phyloP scores from a whole-genome alignment of 768 basidiomycete genomes.

The Kwoniella dejecticola region DNA sequence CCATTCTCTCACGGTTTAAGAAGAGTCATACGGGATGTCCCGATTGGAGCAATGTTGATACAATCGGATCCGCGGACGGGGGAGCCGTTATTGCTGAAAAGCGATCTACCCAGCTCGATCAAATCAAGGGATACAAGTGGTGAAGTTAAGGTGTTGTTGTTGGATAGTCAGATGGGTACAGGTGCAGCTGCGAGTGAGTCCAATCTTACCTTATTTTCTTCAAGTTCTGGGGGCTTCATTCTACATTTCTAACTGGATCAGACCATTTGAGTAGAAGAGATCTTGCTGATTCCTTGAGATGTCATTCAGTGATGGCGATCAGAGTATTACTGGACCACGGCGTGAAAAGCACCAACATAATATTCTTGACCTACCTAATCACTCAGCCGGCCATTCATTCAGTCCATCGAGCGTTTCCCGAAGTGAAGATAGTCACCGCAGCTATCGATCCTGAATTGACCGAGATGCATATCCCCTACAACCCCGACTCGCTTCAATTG shows the following conservation, averaged over 20 bases:
- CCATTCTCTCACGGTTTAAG: slow-evolving; percentile 88
- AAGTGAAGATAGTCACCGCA: slow-evolving; percentile 79
- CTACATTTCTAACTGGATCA: too few species aligned
- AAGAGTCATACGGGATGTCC: slow-evolving; percentile 79
- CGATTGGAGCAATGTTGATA: slow-evolving; percentile 84
- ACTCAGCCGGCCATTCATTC: slow-evolving; percentile 78
- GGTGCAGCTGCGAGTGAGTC: slow-evolving; percentile 64
- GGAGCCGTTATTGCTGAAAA: slow-evolving; percentile 83
- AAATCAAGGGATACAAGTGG: slow-evolving; percentile 67
- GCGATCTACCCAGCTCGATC: slow-evolving; percentile 73
- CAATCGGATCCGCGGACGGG: slow-evolving; percentile 82
- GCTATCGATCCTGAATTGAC: slow-evolving; percentile 76
- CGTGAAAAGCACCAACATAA: slow-evolving; percentile 65
- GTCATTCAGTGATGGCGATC: slow-evolving; percentile 87
- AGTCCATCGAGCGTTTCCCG: slow-evolving; percentile 79
- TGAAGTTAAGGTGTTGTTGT: slow-evolving; percentile 77
- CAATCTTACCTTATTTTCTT: too few species aligned
- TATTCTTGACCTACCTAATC: slow-evolving; percentile 87
- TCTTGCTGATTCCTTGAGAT: slow-evolving; percentile 43
- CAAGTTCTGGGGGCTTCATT: too few species aligned
- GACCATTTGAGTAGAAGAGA: too few species aligned
- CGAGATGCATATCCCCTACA: slow-evolving; percentile 58
- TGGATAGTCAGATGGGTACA: slow-evolving; percentile 94
- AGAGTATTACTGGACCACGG: slow-evolving; percentile 92
- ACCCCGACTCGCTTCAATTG: slow-evolving; percentile 28